Conservation (phyloP, 2,329 filamentous ascomycete genomes). For the Myriosclerotinia scirpicola region DNA sequence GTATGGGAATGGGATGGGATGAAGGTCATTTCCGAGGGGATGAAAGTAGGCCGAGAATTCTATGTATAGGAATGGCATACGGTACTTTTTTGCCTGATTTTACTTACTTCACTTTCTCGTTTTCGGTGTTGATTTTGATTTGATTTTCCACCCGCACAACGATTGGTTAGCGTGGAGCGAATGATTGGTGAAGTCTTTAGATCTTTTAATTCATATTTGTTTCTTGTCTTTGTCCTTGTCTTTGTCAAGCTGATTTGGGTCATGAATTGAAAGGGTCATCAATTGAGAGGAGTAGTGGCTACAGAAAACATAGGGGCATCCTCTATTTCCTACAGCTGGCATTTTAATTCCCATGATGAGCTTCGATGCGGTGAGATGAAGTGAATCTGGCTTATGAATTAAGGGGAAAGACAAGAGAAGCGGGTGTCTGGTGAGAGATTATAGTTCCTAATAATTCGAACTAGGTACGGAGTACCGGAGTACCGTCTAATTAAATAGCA, state of each 20-base stretch:
- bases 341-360: too few relatives aligned
- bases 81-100: slow-evolving; percentile 16
- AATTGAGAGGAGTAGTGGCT: background rate
- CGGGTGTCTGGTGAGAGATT: too few relatives aligned
- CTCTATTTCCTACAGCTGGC: too few relatives aligned
- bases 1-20: background rate
- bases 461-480: too few relatives aligned
- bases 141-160: too few relatives aligned
- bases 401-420: too few relatives aligned
- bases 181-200: background rate
- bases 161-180: too few relatives aligned
- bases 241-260: background rate
- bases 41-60: slow-evolving; percentile 1
- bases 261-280: background rate
- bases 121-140: slow-evolving; percentile 14
- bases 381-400: too few relatives aligned
- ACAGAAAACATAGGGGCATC: background rate
- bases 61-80: slow-evolving; percentile 18
- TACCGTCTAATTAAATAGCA: too few relatives aligned
- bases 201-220: background rate
- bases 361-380: too few relatives aligned
- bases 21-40: slow-evolving; percentile 1
- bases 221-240: background rate
- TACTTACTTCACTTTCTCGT: slow-evolving; percentile 1
- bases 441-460: too few relatives aligned